Evolutionary conservation across 768 basidiomycete species (phyloP).

Genomic region (Russula foetens): DNA sequence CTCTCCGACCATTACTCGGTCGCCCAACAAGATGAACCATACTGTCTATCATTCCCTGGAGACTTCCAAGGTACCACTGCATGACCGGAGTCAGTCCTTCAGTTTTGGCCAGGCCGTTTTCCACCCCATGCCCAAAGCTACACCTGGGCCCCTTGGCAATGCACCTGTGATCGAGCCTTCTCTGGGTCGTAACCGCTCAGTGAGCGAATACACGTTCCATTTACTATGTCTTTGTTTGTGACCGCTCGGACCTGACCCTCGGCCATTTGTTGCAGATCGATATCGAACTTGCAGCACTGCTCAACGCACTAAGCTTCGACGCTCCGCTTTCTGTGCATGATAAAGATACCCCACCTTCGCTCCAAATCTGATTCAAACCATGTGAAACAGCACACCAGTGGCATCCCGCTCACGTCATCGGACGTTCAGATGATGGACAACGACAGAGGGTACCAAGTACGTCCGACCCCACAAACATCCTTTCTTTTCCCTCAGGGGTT

Average conservation of each 20-base stretch:
- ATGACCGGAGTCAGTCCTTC: constrained; percentile 59
- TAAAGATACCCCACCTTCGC: too few relatives aligned
- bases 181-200: constrained; percentile 39
- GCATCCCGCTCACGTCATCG: not conserved
- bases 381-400: not conserved
- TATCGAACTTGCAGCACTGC: constrained; percentile 14
- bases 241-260: not conserved
- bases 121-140: constrained; percentile 36
- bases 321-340: not conserved
- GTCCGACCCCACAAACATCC: too few relatives aligned
- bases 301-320: constrained; percentile 10
- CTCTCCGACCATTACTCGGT: constrained; percentile 4
- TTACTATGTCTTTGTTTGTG: too few relatives aligned
- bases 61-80: constrained; percentile 25
- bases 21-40: not conserved
- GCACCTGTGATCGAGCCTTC: constrained; percentile 4
- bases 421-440: constrained; percentile 7
- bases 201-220: constrained; percentile 60
- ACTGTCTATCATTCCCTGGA: constrained; percentile 15
- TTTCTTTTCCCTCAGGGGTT: too few relatives aligned
- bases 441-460: constrained; percentile 8
- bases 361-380: too few relatives aligned
- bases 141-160: not conserved
- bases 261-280: constrained; percentile 1
- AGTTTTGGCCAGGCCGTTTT: constrained; percentile 59